Conservation (phyloP, 2,329 filamentous ascomycete genomes). For the Epichloe gansuensis region DNA sequence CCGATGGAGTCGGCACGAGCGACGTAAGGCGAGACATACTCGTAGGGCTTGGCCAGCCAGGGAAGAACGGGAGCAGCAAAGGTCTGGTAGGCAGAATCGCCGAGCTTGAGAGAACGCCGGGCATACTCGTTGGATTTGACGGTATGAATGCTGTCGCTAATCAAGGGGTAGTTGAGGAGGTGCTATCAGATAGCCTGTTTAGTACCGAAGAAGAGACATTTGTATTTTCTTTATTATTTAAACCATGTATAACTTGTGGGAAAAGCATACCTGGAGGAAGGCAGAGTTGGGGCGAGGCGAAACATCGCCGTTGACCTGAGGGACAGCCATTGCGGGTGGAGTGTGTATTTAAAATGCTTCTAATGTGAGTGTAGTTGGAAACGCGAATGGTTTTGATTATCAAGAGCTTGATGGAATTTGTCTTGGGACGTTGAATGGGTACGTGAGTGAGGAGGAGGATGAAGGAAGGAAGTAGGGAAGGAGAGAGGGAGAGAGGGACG, state of each 20-base stretch:
- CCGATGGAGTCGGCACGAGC: conserved; percentile 67
- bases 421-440: not conserved
- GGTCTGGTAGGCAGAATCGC: conserved; percentile 60
- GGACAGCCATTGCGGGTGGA: conserved; percentile 20
- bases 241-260: no score
- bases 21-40: conserved; percentile 75
- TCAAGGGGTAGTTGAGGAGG: conserved; percentile 69
- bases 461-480: not conserved
- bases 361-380: not conserved
- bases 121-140: conserved; percentile 76
- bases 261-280: conserved; percentile 32
- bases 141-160: conserved; percentile 63
- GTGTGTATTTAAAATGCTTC: not conserved
- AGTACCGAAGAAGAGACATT: not conserved
- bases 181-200: conserved; percentile 42
- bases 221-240: no score
- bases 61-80: conserved; percentile 68
- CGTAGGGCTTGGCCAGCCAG: conserved; percentile 58
- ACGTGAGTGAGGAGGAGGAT: not conserved
- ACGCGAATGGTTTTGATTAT: not conserved
- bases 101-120: conserved; percentile 66
- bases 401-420: not conserved
- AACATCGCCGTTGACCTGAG: conserved; percentile 39
- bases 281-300: conserved; percentile 32
- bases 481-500: not conserved